Conservation (phyloP, 192 early-diverging fungal species). For the Backusella macrospora region DNA sequence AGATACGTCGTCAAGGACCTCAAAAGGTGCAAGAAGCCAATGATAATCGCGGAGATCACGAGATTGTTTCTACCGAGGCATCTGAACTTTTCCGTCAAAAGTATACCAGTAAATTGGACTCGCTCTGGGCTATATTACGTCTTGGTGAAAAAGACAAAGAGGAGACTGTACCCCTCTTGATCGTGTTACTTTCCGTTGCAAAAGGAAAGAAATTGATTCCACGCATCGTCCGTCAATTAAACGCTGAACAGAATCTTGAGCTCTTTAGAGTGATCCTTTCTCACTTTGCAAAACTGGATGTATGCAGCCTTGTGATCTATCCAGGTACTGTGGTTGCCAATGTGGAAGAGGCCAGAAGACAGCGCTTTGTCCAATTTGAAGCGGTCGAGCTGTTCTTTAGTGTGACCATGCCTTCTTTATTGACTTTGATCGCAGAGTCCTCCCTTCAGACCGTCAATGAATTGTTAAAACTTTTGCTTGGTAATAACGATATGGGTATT, state of each 20-base stretch:
- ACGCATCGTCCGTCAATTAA: slow-evolving; percentile 77
- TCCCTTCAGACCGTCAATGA: slow-evolving; percentile 84
- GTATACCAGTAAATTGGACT: slow-evolving; percentile 47
- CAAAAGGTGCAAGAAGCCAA: slow-evolving; percentile 31
- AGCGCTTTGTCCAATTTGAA: slow-evolving; percentile 50
- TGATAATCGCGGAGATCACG: slow-evolving; percentile 7
- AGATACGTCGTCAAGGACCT: slow-evolving; percentile 74
- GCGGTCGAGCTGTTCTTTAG: slow-evolving; percentile 87
- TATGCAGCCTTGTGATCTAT: slow-evolving; percentile 60
- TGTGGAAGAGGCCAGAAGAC: slow-evolving; percentile 27
- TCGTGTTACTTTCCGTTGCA: slow-evolving; percentile 75
- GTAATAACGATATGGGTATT: slow-evolving; percentile 87
- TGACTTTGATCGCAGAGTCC: slow-evolving; percentile 80
- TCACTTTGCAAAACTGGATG: slow-evolving; percentile 72
- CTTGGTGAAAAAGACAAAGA: slow-evolving; percentile 41
- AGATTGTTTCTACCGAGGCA: background rate
- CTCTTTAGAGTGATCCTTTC: slow-evolving; percentile 73
- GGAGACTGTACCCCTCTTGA: slow-evolving; percentile 42
- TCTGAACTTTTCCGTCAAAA: slow-evolving; percentile 53
- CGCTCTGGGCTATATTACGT: slow-evolving; percentile 65
- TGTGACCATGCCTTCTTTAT: slow-evolving; percentile 80
- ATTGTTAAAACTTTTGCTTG: slow-evolving; percentile 80
- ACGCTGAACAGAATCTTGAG: slow-evolving; percentile 75
- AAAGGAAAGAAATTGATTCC: slow-evolving; percentile 92
- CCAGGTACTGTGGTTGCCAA: slow-evolving; percentile 37